Evolutionary conservation across 768 basidiomycete species (phyloP).

Genomic region (Boletus tomentosulus): DNA sequence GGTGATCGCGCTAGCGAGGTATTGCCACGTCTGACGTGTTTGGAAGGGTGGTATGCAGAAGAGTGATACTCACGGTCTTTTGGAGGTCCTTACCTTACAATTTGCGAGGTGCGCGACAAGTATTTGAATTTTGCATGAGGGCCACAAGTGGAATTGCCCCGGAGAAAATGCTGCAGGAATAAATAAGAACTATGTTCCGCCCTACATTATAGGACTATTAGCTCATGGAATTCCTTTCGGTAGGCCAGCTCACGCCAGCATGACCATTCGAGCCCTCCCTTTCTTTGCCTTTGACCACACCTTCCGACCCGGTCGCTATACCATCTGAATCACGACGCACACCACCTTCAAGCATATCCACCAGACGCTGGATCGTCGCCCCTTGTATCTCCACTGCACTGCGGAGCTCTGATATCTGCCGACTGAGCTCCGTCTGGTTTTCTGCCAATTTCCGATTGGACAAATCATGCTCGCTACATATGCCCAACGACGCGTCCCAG

Average conservation of each 20-base stretch:
- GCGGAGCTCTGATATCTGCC: constrained; percentile 58
- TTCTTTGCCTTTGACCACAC: constrained; percentile 13
- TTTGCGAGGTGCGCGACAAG: no score
- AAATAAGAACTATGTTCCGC: background rate
- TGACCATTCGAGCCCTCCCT: constrained; percentile 4
- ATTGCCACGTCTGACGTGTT: constrained; percentile 26
- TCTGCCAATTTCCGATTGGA: constrained; percentile 58
- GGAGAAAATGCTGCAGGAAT: background rate
- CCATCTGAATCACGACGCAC: background rate
- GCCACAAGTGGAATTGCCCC: background rate
- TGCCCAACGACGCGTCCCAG: constrained; percentile 1
- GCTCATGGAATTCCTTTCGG: constrained; percentile 11
- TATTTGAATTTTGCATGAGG: no score
- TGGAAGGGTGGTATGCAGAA: constrained; percentile 15
- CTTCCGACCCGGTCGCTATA: background rate
- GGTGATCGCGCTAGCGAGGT: constrained; percentile 21
- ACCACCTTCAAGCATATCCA: constrained; percentile 15
- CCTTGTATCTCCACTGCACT: constrained; percentile 57
- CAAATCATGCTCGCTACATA: constrained; percentile 37
- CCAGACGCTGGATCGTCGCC: constrained; percentile 38
- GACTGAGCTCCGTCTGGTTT: constrained; percentile 62
- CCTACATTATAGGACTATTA: constrained; percentile 2
- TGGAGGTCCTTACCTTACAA: no score
- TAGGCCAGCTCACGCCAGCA: background rate
- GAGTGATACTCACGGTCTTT: no score